These are phyloP conservation scores for Paramecium octaurelia DNA, from an alignment of 73 alveolate species.

Conservation along the genomic window DNA sequence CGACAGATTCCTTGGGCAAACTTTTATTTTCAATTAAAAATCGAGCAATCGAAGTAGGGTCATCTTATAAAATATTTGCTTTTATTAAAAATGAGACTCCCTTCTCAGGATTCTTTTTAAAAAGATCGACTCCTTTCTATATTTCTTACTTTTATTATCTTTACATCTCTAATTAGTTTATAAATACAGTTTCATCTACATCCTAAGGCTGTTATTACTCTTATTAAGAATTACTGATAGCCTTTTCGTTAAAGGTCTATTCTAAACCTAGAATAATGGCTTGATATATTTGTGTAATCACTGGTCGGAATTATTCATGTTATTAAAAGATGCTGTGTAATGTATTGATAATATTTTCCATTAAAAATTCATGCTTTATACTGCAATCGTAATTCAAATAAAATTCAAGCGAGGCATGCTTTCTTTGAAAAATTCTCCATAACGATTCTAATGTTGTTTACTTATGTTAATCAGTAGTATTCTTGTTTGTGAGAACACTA, in stretches of 20 bases:
- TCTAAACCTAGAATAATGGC: neutral
- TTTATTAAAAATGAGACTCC: conserved; percentile 47
- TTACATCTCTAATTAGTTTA: conserved; percentile 36
- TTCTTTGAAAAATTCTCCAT: neutral
- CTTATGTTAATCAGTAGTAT: conserved; percentile 31
- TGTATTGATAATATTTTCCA: conserved; percentile 38
- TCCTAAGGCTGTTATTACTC: neutral
- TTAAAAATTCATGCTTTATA: conserved; percentile 41
- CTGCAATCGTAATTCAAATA: conserved; percentile 60
- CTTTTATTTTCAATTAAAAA: conserved; percentile 43
- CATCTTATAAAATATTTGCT: neutral
- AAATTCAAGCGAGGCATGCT: conserved; percentile 42
- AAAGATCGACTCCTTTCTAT: conserved; percentile 2
- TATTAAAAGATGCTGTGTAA: neutral
- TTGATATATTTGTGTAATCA: neutral
- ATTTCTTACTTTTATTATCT: conserved; percentile 28
- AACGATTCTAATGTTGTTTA: conserved; percentile 37
- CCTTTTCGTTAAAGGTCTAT: neutral
- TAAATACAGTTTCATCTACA: neutral
- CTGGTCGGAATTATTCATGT: neutral
- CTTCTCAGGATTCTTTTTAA: conserved; percentile 48
- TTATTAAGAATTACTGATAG: neutral
- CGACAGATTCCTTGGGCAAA: conserved; percentile 24
- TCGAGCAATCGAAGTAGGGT: conserved; percentile 25
- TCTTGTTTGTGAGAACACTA: neutral